A percentile compares a stretch with the other conserved stretches of the same genome.
Conservation (phyloP, 495 filamentous ascomycete genomes). For the Aspergillus wentii region DNA sequence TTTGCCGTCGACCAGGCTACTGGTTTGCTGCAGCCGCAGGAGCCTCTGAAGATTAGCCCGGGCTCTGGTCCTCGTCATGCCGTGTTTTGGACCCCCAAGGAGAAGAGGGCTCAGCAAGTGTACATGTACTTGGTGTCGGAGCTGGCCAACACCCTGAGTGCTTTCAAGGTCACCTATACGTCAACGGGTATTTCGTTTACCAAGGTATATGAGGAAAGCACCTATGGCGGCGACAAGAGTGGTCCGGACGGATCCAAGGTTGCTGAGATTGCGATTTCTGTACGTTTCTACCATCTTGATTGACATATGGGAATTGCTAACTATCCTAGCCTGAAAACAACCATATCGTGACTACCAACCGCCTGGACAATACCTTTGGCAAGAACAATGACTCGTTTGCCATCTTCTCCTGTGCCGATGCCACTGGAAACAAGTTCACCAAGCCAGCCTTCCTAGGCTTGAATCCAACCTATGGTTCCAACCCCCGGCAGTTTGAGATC, state of each 20-base stretch:
- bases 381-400: constrained; percentile 38
- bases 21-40: constrained; percentile 7
- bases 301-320: not conserved
- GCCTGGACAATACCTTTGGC: constrained; percentile 47
- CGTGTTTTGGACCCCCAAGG: constrained; percentile 41
- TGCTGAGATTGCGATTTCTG: constrained; percentile 57
- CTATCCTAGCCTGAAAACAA: constrained; percentile 14
- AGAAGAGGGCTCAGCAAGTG: constrained; percentile 16
- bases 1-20: constrained; percentile 39
- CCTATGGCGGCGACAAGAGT: constrained; percentile 34
- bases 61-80: constrained; percentile 61
- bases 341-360: constrained; percentile 48
- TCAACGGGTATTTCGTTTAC: constrained; percentile 28
- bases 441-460: constrained; percentile 25
- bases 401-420: constrained; percentile 21
- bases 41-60: constrained; percentile 18
- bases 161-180: constrained; percentile 48
- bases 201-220: constrained; percentile 34
- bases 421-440: constrained; percentile 12
- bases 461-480: constrained; percentile 31
- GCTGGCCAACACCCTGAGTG: constrained; percentile 47
- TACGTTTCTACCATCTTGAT: constrained; percentile 25
- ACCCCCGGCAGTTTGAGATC: constrained; percentile 33
- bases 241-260: constrained; percentile 38
- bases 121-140: constrained; percentile 56